Conservation (phyloP, 2,329 filamentous ascomycete species). For the Colletotrichum falcatum region DNA sequence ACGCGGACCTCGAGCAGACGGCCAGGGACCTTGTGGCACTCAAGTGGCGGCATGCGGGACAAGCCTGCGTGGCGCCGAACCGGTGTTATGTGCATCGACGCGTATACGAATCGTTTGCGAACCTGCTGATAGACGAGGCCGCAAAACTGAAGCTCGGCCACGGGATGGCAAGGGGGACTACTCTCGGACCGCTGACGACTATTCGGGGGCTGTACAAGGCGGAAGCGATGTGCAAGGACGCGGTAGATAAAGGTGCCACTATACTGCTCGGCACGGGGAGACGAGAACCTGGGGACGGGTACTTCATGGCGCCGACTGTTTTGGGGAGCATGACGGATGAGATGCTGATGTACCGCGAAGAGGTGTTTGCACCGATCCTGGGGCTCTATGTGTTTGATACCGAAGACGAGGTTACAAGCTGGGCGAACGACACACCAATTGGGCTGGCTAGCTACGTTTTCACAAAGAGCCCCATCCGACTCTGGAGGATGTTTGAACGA, state of each 20-base stretch:
- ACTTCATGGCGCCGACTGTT: slow-evolving; percentile 80
- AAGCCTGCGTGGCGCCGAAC: slow-evolving; percentile 71
- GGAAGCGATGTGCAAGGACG: slow-evolving; percentile 71
- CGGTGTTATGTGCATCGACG: slow-evolving; percentile 67
- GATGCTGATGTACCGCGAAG: slow-evolving; percentile 76
- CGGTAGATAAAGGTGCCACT: slow-evolving; percentile 70
- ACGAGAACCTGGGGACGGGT: slow-evolving; percentile 71
- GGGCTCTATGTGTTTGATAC: slow-evolving; percentile 77
- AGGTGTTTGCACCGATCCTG: slow-evolving; percentile 82
- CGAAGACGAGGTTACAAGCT: slow-evolving; percentile 76
- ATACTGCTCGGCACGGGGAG: slow-evolving; percentile 65
- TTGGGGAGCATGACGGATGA: slow-evolving; percentile 74
- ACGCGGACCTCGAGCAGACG: slow-evolving; percentile 72
- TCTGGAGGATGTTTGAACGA: slow-evolving; percentile 59
- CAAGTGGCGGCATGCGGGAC: slow-evolving; percentile 67
- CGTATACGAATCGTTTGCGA: slow-evolving; percentile 67
- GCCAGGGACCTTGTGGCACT: slow-evolving; percentile 66
- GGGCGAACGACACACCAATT: slow-evolving; percentile 77
- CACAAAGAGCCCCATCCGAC: slow-evolving; percentile 57
- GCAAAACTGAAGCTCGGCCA: slow-evolving; percentile 42
- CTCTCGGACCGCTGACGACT: slow-evolving; percentile 52
- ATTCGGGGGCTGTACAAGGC: slow-evolving; percentile 50
- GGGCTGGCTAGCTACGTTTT: slow-evolving; percentile 83
- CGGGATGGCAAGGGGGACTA: slow-evolving; percentile 46
- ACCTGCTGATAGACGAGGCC: slow-evolving; percentile 52